Percentiles rank a stretch among this genome's conserved stretches.
phyloP scores from a whole-genome alignment of 805 yeast genomes.

The Yarrowia sp. region DNA sequence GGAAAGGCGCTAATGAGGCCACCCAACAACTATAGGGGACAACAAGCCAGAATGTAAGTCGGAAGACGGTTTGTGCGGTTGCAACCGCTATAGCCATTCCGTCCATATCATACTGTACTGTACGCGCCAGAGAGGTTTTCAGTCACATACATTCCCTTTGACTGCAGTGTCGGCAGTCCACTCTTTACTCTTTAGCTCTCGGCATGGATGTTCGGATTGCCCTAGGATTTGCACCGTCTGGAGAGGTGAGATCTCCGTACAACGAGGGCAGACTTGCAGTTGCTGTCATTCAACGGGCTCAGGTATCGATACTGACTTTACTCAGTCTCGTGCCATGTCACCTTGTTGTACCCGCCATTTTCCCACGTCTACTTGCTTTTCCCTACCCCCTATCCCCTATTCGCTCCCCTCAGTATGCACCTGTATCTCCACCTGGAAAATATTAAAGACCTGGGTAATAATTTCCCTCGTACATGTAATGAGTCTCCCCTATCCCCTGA shows the following conservation, averaged over 20 bases:
- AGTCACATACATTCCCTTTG: neutral
- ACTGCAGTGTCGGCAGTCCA: slow-evolving; percentile 9
- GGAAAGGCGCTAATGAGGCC: slow-evolving; percentile 11
- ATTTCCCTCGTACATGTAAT: neutral
- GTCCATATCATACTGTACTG: no score
- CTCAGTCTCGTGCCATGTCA: no score
- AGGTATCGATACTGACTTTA: no score
- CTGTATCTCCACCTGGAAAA: neutral
- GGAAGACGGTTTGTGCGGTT: no score
- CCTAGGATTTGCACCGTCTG: slow-evolving; percentile 10
- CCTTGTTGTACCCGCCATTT: no score
- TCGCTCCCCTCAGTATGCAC: slow-evolving; percentile 15
- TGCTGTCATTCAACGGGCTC: neutral
- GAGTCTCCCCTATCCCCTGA: slow-evolving; percentile 19
- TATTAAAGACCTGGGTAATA: neutral
- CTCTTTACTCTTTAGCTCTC: slow-evolving; percentile 15
- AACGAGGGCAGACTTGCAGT: neutral
- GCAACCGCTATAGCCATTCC: no score
- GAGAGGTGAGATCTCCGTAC: neutral
- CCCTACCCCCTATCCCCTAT: neutral
- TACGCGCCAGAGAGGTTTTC: no score
- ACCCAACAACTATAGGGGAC: neutral
- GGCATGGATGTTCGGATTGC: slow-evolving; percentile 27
- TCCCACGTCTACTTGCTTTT: neutral
- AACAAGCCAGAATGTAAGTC: neutral